Conservation (phyloP, 1,284 basidiomycete species). For the Hemileia vastatrix region DNA sequence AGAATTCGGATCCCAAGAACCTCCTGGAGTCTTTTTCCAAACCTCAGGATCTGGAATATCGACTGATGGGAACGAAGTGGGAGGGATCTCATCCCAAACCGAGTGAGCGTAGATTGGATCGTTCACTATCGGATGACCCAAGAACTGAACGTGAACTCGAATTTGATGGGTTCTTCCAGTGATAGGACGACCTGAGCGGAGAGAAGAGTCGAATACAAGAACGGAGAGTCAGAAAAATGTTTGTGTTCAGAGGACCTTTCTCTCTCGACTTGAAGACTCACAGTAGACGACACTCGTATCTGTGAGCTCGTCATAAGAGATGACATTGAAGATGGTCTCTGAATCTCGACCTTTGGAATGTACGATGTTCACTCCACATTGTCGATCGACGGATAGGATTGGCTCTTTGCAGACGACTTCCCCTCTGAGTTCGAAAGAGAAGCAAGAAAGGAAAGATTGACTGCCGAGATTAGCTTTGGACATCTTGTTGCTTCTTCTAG, state of each 20-base stretch:
- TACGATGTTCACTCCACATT: constrained; percentile 90
- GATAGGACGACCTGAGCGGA: constrained; percentile 33
- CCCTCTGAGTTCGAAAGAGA: constrained; percentile 51
- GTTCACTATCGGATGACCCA: constrained; percentile 78
- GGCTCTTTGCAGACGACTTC: constrained; percentile 76
- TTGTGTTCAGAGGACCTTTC: background rate
- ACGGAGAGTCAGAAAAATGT: background rate
- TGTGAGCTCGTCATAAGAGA: constrained; percentile 72
- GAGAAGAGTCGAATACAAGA: background rate
- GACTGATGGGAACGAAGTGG: constrained; percentile 17
- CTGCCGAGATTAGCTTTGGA: no score
- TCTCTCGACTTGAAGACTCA: constrained; percentile 49
- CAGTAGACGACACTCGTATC: constrained; percentile 84
- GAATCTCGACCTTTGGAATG: constrained; percentile 87
- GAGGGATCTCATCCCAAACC: constrained; percentile 38
- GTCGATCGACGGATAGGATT: constrained; percentile 81
- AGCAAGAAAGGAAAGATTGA: no score
- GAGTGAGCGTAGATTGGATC: constrained; percentile 46
- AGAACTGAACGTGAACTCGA: constrained; percentile 87
- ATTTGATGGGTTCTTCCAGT: constrained; percentile 72
- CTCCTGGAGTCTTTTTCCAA: background rate
- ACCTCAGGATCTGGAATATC: background rate
- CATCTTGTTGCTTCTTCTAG: no score
- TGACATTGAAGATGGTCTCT: constrained; percentile 75
- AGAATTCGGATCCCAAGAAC: background rate